These are phyloP conservation scores for Trichoderma asperelloides DNA, from an alignment of 495 filamentous ascomycete species.

Conservation along the genomic window DNA sequence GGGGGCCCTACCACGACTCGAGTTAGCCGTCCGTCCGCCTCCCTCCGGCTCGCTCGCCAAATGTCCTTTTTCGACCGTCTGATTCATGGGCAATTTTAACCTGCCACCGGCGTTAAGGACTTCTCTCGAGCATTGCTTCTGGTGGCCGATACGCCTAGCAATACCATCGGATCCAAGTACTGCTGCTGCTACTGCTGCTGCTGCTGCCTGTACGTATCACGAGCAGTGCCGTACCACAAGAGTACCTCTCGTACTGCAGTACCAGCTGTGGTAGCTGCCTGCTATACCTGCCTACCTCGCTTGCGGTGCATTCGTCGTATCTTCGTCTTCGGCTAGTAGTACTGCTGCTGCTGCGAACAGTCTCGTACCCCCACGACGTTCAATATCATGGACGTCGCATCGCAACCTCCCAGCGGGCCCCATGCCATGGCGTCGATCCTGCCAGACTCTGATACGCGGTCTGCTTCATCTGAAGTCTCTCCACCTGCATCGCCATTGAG, in stretches of 20 bases:
- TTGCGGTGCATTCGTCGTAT: neutral
- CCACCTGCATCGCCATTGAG: slow-evolving; percentile 4
- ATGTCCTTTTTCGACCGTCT: neutral
- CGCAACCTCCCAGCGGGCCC: slow-evolving; percentile 6
- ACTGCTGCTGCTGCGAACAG: neutral
- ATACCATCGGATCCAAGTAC: too few species aligned
- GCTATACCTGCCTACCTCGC: neutral
- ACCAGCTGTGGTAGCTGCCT: neutral
- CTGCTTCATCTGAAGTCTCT: slow-evolving; percentile 9
- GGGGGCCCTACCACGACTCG: neutral
- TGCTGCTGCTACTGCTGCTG: too few species aligned
- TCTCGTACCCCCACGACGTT: neutral
- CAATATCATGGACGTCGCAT: slow-evolving; percentile 7
- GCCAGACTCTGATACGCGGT: slow-evolving; percentile 3
- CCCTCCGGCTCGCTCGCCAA: neutral
- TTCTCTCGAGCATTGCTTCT: neutral
- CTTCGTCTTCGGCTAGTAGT: neutral
- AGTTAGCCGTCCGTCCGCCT: neutral
- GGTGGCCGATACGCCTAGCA: neutral
- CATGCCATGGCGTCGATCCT: slow-evolving; percentile 4
- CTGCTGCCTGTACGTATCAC: too few species aligned
- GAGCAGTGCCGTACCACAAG: too few species aligned
- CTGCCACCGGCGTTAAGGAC: slow-evolving; percentile 2
- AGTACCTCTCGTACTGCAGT: neutral
- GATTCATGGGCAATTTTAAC: neutral